Percentiles rank a stretch among this genome's conserved stretches.
Evolutionary conservation across 2,329 filamentous ascomycete genomes (phyloP).

Genomic region (Biscogniauxia mediterranea): DNA sequence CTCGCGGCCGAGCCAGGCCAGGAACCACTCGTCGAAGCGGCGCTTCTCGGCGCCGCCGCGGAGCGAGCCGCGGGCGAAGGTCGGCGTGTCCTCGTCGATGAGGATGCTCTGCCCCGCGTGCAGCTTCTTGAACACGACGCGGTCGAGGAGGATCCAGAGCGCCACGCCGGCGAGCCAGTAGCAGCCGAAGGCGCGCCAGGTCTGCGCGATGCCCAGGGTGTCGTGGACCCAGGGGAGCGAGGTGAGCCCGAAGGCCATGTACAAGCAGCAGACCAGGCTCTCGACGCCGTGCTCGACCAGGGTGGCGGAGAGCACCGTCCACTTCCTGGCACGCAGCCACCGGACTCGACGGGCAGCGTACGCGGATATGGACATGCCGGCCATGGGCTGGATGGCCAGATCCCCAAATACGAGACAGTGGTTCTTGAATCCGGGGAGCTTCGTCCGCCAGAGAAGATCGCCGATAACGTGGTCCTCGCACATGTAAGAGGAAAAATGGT

Average conservation of each 20-base stretch:
- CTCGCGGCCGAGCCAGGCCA: slow-evolving; percentile 84
- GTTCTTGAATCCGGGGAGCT: slow-evolving; percentile 64
- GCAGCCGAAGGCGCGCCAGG: slow-evolving; percentile 64
- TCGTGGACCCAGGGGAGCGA: slow-evolving; percentile 64
- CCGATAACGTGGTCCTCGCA: slow-evolving; percentile 97
- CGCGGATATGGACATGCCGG: slow-evolving; percentile 71
- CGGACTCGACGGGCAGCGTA: slow-evolving; percentile 81
- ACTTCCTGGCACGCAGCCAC: slow-evolving; percentile 93
- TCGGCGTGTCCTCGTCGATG: slow-evolving; percentile 68
- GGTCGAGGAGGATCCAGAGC: slow-evolving; percentile 74
- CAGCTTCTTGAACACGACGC: slow-evolving; percentile 68
- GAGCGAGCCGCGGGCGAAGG: slow-evolving; percentile 59
- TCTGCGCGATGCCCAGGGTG: slow-evolving; percentile 53
- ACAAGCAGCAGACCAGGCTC: slow-evolving; percentile 76
- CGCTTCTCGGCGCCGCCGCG: slow-evolving; percentile 46
- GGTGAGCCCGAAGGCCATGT: slow-evolving; percentile 76
- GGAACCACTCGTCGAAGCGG: slow-evolving; percentile 67
- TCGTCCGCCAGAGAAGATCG: slow-evolving; percentile 80
- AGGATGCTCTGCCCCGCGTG: slow-evolving; percentile 72
- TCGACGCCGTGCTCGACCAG: slow-evolving; percentile 92
- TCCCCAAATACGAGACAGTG: slow-evolving; percentile 85
- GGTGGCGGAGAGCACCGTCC: slow-evolving; percentile 85
- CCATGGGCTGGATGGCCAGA: slow-evolving; percentile 85
- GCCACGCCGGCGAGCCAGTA: slow-evolving; percentile 66
- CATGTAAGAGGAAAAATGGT: slow-evolving; percentile 93